Conservation (phyloP, 768 basidiomycete species). For the Mycena vulgaris region DNA sequence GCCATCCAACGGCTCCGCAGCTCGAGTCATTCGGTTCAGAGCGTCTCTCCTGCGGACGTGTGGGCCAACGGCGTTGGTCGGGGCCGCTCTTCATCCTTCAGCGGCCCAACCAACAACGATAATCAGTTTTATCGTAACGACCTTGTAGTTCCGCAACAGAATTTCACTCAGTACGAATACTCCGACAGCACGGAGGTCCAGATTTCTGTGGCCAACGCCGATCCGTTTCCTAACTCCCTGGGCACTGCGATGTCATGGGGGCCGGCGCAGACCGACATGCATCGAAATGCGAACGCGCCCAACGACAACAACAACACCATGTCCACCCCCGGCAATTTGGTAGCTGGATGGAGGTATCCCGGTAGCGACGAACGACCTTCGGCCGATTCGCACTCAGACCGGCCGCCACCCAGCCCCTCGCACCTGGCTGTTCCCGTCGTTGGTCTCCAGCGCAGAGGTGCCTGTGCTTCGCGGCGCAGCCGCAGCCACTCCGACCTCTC, state of each 20-base stretch:
- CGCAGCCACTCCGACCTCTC: conserved; percentile 35
- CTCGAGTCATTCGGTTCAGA: conserved; percentile 27
- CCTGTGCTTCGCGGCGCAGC: conserved; percentile 25
- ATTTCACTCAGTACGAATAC: conserved; percentile 6
- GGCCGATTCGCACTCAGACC: conserved; percentile 4
- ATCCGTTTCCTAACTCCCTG: conserved; percentile 1
- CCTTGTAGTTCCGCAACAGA: neutral
- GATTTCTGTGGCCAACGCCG: conserved; percentile 21
- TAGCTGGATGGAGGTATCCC: conserved; percentile 25
- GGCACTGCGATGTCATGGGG: conserved; percentile 35
- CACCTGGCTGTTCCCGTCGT: conserved; percentile 31
- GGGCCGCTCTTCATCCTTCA: conserved; percentile 36
- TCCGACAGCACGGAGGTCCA: conserved; percentile 18
- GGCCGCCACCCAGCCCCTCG: conserved; percentile 30
- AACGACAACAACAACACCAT: neutral
- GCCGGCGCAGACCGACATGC: neutral
- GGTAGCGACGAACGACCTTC: conserved; percentile 1
- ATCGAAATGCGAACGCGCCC: neutral
- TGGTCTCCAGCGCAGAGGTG: conserved; percentile 29
- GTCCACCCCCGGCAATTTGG: neutral
- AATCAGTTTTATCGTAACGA: conserved; percentile 31
- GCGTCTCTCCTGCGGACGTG: conserved; percentile 20
- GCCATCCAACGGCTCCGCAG: conserved; percentile 32
- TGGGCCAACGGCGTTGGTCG: conserved; percentile 38
- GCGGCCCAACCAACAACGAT: conserved; percentile 17